Percentiles rank a stretch among this genome's conserved stretches.
Evolutionary conservation across 2,329 filamentous ascomycete species (phyloP).

Genomic region (Rhytidhysteron rufulum): DNA sequence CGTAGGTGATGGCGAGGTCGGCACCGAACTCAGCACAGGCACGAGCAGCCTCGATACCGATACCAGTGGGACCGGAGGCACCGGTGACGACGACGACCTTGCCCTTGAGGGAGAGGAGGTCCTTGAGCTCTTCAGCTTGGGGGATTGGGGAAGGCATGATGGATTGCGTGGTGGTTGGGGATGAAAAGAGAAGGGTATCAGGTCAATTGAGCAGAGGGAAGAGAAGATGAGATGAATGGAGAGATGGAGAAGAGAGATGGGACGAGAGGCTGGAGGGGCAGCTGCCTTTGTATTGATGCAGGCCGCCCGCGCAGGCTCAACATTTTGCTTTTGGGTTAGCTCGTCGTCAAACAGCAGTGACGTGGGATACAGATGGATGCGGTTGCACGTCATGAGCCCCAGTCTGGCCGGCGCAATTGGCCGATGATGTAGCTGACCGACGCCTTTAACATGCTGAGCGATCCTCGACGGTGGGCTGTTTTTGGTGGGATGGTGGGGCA

Average conservation of each 20-base stretch:
- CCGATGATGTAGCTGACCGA: not conserved
- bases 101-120: slow-evolving; percentile 52
- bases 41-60: slow-evolving; percentile 64
- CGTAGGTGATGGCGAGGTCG: slow-evolving; percentile 64
- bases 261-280: not conserved
- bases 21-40: slow-evolving; percentile 63
- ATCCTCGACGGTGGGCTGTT: no score
- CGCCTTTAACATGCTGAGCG: not conserved
- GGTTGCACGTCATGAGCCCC: not conserved
- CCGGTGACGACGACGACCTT: slow-evolving; percentile 52
- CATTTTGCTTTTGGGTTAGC: slow-evolving; percentile 1
- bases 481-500: no score
- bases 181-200: not conserved
- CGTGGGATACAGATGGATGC: not conserved
- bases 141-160: slow-evolving; percentile 58
- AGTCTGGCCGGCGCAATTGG: not conserved
- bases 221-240: not conserved
- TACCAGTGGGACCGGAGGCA: slow-evolving; percentile 60
- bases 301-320: not conserved
- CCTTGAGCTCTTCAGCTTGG: slow-evolving; percentile 55
- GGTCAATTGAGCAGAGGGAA: not conserved
- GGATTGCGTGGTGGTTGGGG: slow-evolving; percentile 3
- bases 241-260: not conserved
- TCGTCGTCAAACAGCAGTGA: not conserved
- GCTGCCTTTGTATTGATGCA: not conserved